Evolutionary conservation across 2,329 filamentous ascomycete genomes (phyloP).

Genomic region (Hypoxylon sp.): DNA sequence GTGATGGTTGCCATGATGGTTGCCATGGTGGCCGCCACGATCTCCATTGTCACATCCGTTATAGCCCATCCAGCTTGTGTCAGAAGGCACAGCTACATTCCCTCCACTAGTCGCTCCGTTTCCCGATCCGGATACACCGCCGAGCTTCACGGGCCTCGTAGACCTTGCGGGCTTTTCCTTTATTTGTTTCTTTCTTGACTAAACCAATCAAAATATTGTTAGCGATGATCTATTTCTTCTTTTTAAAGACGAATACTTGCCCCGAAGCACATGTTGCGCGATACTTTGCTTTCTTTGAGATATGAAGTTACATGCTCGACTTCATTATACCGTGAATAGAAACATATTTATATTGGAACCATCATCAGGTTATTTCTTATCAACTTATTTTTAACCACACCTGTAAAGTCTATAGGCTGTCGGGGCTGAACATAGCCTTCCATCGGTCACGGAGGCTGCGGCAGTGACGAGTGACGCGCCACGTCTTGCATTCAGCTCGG

Average conservation of each 20-base stretch:
- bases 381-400: background rate
- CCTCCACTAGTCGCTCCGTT: background rate
- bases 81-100: background rate
- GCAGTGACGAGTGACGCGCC: conserved; percentile 27
- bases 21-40: background rate
- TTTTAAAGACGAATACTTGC: conserved; percentile 3
- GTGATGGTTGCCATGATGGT: background rate
- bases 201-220: conserved; percentile 2
- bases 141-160: conserved; percentile 11
- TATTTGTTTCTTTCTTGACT: conserved; percentile 15
- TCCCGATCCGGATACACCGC: background rate
- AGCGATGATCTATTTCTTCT: background rate
- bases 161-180: conserved; percentile 17
- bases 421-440: conserved; percentile 11
- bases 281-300: background rate
- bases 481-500: conserved; percentile 14
- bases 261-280: conserved; percentile 26
- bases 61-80: conserved; percentile 7
- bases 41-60: background rate
- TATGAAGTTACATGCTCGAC: background rate
- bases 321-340: background rate
- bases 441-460: background rate
- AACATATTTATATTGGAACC: conserved; percentile 10
- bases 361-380: background rate
- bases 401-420: background rate